Conservation (phyloP, 345 rosid genomes). For the Aethionema arabicum region DNA sequence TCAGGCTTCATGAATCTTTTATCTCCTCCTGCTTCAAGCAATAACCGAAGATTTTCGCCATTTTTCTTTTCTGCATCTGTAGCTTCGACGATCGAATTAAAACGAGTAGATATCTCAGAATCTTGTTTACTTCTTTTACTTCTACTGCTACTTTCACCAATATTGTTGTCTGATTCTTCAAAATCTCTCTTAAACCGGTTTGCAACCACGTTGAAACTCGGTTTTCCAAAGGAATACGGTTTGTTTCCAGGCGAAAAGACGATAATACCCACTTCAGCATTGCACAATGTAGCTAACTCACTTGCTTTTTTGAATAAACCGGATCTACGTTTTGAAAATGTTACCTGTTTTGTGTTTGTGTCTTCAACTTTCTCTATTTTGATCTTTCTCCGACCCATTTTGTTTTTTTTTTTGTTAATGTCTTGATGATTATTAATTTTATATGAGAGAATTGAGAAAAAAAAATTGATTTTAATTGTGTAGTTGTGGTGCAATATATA, state of each 20-base stretch:
- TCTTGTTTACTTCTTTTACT: slow-evolving; percentile 1
- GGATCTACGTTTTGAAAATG: slow-evolving; percentile 48
- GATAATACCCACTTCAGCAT: slow-evolving; percentile 40
- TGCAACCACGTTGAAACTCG: slow-evolving; percentile 38
- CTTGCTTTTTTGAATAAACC: slow-evolving; percentile 56
- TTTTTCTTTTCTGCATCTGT: slow-evolving; percentile 30
- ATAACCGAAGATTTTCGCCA: slow-evolving; percentile 27
- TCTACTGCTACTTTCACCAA: background rate
- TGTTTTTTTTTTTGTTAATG: background rate
- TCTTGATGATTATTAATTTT: too few species aligned
- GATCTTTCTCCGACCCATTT: slow-evolving; percentile 51
- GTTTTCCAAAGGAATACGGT: slow-evolving; percentile 50
- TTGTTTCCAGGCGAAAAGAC: slow-evolving; percentile 56
- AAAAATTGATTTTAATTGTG: too few species aligned
- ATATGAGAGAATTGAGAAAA: too few species aligned
- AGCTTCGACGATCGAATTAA: background rate
- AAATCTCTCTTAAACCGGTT: slow-evolving; percentile 32
- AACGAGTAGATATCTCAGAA: background rate
- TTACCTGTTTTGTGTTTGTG: slow-evolving; percentile 46
- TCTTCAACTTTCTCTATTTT: slow-evolving; percentile 46
- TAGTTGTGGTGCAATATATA: too few species aligned
- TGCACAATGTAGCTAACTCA: slow-evolving; percentile 44
- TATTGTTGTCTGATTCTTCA: background rate
- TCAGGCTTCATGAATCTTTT: background rate
- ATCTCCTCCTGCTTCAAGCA: slow-evolving; percentile 3